phyloP scores from a whole-genome alignment of 2,329 filamentous ascomycete genomes.

The Paracoccidioides brasiliensis region DNA sequence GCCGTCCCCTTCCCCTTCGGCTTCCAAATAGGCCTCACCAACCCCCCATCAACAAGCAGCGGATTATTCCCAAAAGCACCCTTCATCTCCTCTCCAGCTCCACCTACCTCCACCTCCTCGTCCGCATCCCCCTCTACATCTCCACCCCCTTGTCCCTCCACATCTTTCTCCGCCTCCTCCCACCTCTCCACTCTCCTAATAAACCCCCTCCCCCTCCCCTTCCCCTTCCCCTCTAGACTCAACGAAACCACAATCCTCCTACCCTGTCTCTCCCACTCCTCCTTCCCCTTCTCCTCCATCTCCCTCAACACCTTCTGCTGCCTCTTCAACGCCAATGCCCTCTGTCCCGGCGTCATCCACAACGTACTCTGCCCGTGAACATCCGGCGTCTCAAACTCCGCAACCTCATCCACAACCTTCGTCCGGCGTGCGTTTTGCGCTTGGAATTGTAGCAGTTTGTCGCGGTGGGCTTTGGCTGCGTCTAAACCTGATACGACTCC shows the following conservation, averaged over 20 bases:
- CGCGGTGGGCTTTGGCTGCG: slow-evolving; percentile 63
- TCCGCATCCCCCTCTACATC: slow-evolving; percentile 12
- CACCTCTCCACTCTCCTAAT: slow-evolving; percentile 44
- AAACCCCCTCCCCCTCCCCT: slow-evolving; percentile 62
- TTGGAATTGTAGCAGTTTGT: slow-evolving; percentile 70
- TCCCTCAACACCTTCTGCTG: slow-evolving; percentile 75
- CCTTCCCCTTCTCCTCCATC: slow-evolving; percentile 71
- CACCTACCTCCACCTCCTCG: slow-evolving; percentile 19
- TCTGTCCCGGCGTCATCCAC: slow-evolving; percentile 74
- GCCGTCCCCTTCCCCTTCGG: slow-evolving; percentile 15
- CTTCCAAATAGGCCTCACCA: slow-evolving; percentile 35
- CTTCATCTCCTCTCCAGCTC: slow-evolving; percentile 14
- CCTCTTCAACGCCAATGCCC: slow-evolving; percentile 67
- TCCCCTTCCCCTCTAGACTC: slow-evolving; percentile 65
- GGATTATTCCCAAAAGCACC: slow-evolving; percentile 32
- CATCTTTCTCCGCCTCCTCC: slow-evolving; percentile 21
- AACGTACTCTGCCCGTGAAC: slow-evolving; percentile 46
- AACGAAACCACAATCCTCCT: slow-evolving; percentile 63
- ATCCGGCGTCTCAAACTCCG: slow-evolving; percentile 53
- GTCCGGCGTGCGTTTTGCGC: slow-evolving; percentile 75
- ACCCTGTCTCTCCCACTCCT: slow-evolving; percentile 78
- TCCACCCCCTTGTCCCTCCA: slow-evolving; percentile 16
- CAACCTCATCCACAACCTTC: slow-evolving; percentile 74
- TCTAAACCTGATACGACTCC: slow-evolving; percentile 41
- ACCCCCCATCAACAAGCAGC: slow-evolving; percentile 29